Evolutionary conservation across 495 filamentous ascomycete species (phyloP), one percentile per base, ranked within the genome.

Genomic region (Daldinia bambusicola): DNA sequence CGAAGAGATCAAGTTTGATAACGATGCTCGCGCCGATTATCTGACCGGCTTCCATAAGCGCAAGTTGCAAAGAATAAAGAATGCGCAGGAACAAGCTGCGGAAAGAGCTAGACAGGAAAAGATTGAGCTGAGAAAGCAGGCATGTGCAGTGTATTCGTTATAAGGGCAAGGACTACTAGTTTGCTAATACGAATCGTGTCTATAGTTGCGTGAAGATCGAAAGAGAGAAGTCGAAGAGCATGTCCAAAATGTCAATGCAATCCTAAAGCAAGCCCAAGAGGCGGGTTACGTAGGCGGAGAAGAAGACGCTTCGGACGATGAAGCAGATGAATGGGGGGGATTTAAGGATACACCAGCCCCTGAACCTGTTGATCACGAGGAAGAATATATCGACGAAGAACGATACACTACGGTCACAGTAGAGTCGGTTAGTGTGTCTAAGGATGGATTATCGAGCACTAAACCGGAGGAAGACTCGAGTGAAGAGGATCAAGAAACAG

Each of bases 41-140:
- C 86, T 99, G 40, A 97, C 93, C 6, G 95, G 95, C 4, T 99
- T 99, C 81, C 95, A 93, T 82, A 98, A 97, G 84, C 90, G 95
- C 77, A 99, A 99, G 78, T 80, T 90, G 58, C 89, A 91, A 74
- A 86, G 95, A 18, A 87, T 87, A 61, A 95, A 95, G 80, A 83
- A 91, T 80, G 95, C 95, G 7, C 89, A 95, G 75, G 91, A 92
- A 53, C 82, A 89, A 51, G 92, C 92, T 7, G 86, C 85, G 37
- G 87, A 92, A 76, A 89, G 86, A 77, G 91, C 88, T 20, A 86
- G 88, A 50, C 87, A 93, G 73, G 92, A 93, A 78, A 92, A 85
- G 76, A 88, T 92, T 56, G 80, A 81, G 63, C 82, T 90, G 65
- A 82, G 95, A 77, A 90, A 89, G 77, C 88, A 90, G 85, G 95